Conservation (phyloP, 139 green algal genomes). For the Coelastrella sp. region DNA sequence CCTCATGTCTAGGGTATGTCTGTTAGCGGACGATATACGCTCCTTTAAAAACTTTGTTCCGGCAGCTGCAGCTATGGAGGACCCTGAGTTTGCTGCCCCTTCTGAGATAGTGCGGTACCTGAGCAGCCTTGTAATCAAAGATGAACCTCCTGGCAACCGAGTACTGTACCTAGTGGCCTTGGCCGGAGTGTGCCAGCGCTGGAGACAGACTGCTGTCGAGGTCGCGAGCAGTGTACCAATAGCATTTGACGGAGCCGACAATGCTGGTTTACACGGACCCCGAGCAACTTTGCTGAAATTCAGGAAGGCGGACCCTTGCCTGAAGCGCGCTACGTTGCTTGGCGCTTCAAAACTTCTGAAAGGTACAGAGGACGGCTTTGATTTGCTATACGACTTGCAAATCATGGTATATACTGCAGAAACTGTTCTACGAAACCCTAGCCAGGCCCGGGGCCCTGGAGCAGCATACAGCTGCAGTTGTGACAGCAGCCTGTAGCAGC, state of each 20-base stretch:
- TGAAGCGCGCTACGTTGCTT: conserved; percentile 63
- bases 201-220: conserved; percentile 43
- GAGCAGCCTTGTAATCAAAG: not conserved
- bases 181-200: conserved; percentile 67
- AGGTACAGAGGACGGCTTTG: conserved; percentile 36
- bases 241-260: conserved; percentile 69
- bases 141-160: conserved; percentile 33
- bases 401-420: too few relatives aligned
- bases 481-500: too few relatives aligned
- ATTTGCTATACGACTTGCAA: too few relatives aligned
- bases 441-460: too few relatives aligned
- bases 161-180: conserved; percentile 64
- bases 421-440: too few relatives aligned
- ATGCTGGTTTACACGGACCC: not conserved
- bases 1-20: too few relatives aligned
- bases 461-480: too few relatives aligned
- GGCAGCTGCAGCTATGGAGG: not conserved
- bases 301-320: conserved; percentile 3
- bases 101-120: not conserved
- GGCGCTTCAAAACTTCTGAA: conserved; percentile 57
- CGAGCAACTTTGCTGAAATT: conserved; percentile 58
- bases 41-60: not conserved
- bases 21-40: too few relatives aligned
- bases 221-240: conserved; percentile 55
- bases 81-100: not conserved